Evolutionary conservation across 225 moss, liverwort and hornwort species (phyloP), one percentile per base, ranked within the genome.

Genomic region (Ulota crispa): DNA sequence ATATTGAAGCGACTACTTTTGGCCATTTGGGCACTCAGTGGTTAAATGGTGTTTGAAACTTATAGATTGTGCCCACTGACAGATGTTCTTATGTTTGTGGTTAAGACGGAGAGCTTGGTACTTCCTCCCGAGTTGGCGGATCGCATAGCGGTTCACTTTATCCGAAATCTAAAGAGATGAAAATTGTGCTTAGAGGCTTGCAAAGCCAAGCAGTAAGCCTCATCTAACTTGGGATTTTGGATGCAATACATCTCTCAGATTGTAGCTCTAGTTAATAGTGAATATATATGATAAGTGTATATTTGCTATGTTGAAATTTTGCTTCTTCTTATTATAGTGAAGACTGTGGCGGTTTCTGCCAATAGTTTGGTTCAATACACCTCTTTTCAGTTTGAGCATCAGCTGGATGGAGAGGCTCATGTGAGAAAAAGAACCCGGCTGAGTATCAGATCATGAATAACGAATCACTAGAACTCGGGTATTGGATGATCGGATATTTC

Each of bases 141-240:
- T 71, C 90, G 92, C 43, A 91, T 95, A 66, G 93, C 88, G 70
- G 68, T 83, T 55, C 93, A 85, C 65, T 93, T 91, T 41, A 92
- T 88, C 52, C 86, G 92, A 56, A 95, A 93, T 72, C 57, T 95
- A 66, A 91, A 93, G 75, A 81, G 89, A 80, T 92, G 91, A 12
- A 90, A 93, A 76, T 86, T 93, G 56, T 86, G 90, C 50, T 80
- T 93, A 43, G 92, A 95, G 83, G 93, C 93, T 72, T 93, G 93
- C 82, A 89, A 93, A 82, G 91, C 88, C 62, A 93, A 93, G 56
- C 92, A 93, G 93, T 95, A 86, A 81, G 95, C 83, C 12, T 26
- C 14, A 74, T 53, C n/a, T 21, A 64, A 63, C 10, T 27, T 21
- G 13, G 5, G 9, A 62, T 24, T 71, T 21, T 11, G 10, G 39